phyloP scores from a whole-genome alignment of 768 basidiomycete genomes.

The Trichaptum fuscoviolaceum region DNA sequence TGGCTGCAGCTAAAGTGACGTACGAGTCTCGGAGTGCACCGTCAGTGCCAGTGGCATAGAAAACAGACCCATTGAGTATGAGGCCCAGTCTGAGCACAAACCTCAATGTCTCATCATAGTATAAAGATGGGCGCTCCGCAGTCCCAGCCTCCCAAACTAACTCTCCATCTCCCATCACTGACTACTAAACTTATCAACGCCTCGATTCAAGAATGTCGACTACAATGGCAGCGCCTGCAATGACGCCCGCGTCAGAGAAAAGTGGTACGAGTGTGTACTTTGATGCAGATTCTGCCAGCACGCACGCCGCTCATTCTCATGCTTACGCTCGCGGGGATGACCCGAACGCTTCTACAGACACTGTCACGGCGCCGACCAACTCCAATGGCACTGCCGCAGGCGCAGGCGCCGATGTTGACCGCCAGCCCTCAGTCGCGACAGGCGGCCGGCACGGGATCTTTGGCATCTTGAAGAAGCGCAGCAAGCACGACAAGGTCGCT shows the following conservation, averaged over 20 bases:
- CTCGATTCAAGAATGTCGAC: background rate
- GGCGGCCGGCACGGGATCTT: background rate
- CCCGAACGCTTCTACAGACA: conserved; percentile 1
- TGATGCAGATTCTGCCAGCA: background rate
- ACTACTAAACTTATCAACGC: background rate
- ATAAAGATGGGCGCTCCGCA: background rate
- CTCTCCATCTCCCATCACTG: conserved; percentile 2
- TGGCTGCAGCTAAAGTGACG: background rate
- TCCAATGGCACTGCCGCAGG: background rate
- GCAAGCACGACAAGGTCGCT: background rate
- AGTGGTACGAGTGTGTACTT: conserved; percentile 5
- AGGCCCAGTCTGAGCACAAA: background rate
- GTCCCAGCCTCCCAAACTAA: background rate
- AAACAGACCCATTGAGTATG: background rate
- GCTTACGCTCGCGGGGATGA: background rate
- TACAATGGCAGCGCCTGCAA: background rate
- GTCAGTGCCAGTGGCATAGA: too few species aligned
- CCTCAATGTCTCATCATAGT: background rate
- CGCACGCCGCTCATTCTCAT: conserved; percentile 3
- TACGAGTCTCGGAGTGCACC: background rate
- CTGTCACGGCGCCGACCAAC: background rate
- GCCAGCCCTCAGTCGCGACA: background rate
- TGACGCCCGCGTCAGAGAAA: conserved; percentile 1
- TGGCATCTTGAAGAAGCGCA: background rate
- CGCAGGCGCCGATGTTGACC: conserved; percentile 1